Evolutionary conservation across 176 grass and related monocot species (phyloP).

Genomic region (Canna indica): DNA sequence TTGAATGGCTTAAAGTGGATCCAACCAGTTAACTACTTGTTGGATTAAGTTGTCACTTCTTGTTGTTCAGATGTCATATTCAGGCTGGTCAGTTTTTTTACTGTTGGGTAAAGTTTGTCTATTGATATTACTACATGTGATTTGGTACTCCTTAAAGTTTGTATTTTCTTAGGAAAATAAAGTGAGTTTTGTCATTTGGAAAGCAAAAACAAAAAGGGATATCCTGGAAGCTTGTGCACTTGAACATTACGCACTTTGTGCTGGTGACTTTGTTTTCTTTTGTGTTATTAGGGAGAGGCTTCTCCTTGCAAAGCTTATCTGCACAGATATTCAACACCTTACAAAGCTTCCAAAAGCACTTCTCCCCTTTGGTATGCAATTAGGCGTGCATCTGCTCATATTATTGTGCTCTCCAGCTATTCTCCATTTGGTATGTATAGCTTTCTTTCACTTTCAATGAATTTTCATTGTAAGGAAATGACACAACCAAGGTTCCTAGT

Average conservation of each 20-base stretch:
- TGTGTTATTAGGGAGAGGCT: constrained; percentile 54
- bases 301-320: constrained; percentile 69
- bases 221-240: neutral
- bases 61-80: no score
- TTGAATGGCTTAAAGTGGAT: no score
- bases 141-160: no score
- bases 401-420: constrained; percentile 96
- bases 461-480: neutral
- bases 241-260: neutral
- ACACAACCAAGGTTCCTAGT: no score
- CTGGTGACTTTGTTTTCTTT: constrained; percentile 10
- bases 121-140: no score
- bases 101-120: no score
- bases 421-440: constrained; percentile 73
- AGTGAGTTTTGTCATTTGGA: no score
- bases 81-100: no score
- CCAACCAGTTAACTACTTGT: no score
- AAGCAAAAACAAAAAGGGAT: no score
- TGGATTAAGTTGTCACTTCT: no score
- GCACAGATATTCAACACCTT: constrained; percentile 63
- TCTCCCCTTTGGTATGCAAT: constrained; percentile 95
- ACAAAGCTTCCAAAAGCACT: constrained; percentile 74
- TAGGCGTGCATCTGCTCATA: constrained; percentile 85
- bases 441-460: constrained; percentile 7
- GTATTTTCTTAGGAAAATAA: no score